Base-by-base conservation (phyloP, 2,329 filamentous ascomycete genomes). In the Sporothrix pseudoabietina region DNA sequence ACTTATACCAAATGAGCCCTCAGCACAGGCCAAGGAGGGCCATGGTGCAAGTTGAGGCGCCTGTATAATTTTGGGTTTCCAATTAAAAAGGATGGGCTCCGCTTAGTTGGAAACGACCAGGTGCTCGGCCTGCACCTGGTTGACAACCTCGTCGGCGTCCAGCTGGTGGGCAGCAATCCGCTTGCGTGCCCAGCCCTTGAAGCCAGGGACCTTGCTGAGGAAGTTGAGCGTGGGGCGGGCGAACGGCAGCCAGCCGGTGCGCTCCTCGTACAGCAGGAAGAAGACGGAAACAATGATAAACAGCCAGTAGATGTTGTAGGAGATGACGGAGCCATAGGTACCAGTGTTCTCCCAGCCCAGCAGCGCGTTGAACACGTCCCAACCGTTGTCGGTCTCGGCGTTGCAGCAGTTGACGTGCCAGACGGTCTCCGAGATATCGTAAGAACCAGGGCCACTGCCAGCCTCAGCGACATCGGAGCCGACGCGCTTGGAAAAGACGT, bases 321-420 rank as follows among this genome's bases (percentile, higher is more conserved):
- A 90, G 75, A 97, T 89, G 76, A 97, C 91, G 0, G 92, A 94
- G 70, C 94, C 93, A 78, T 95, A 94, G 1, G 94, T 97, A 5
- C 92, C 94, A 14, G 92, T 93, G 83, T 97, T 97, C 75, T 90
- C 88, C 94, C 94, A 97, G 74, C 94, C 94, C 12, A 97, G 85
- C 71, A 97, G 86, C 74, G 92, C 90, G 78, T 97, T 95, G 85
- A 97, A 94, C 76, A 97, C 89, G 72, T 92, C 93, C 94, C 93
- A 97, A 61, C 92, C 92, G 39, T 92, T 91, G 75, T 93, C 90
- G 54, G 90, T 82, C 71, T 89, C 83, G 0, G 93, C 91, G 78
- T 88, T 94, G 80, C 93, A 96, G 84, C 92, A 97, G 80, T 95
- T 94, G 74, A 95, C 88, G 79, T 95, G 92, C 92, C 92, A 95